Evolutionary conservation across 2,329 filamentous ascomycete species (phyloP).

Genomic region (Ophioceras dolichostomum): DNA sequence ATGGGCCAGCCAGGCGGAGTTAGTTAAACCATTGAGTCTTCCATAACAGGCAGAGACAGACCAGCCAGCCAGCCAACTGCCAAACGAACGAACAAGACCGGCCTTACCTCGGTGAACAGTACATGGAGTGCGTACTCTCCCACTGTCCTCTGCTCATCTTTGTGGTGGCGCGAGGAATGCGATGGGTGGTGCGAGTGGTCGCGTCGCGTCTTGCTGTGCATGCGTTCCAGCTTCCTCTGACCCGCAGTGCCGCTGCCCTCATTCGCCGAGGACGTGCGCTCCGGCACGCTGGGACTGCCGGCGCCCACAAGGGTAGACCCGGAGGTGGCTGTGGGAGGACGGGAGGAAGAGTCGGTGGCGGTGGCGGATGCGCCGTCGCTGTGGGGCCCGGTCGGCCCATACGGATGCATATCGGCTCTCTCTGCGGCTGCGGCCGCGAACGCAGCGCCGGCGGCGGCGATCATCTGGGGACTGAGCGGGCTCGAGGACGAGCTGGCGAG

Average conservation of each 20-base stretch:
- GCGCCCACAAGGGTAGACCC: constrained; percentile 5
- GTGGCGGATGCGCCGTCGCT: too few species aligned
- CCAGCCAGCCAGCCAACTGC: too few species aligned
- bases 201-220: constrained; percentile 57
- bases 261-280: constrained; percentile 32
- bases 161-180: constrained; percentile 57
- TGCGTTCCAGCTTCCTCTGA: constrained; percentile 44
- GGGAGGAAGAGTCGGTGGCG: constrained; percentile 20
- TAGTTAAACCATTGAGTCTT: constrained; percentile 1
- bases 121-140: constrained; percentile 96
- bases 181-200: constrained; percentile 66
- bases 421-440: constrained; percentile 30
- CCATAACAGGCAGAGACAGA: too few species aligned
- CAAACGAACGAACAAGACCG: too few species aligned
- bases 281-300: constrained; percentile 18
- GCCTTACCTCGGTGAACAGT: constrained; percentile 74
- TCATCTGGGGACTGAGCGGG: constrained; percentile 79
- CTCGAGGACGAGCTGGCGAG: constrained; percentile 68
- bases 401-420: constrained; percentile 35
- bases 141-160: constrained; percentile 79
- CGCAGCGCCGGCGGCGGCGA: constrained; percentile 52
- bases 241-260: constrained; percentile 29
- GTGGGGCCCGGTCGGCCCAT: constrained; percentile 33
- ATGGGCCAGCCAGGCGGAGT: too few species aligned
- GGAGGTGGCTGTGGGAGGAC: constrained; percentile 24